Evolutionary conservation across 495 filamentous ascomycete genomes (phyloP), one percentile per base, ranked within the genome.

Genomic region (Penicillium psychrofluorescens): DNA sequence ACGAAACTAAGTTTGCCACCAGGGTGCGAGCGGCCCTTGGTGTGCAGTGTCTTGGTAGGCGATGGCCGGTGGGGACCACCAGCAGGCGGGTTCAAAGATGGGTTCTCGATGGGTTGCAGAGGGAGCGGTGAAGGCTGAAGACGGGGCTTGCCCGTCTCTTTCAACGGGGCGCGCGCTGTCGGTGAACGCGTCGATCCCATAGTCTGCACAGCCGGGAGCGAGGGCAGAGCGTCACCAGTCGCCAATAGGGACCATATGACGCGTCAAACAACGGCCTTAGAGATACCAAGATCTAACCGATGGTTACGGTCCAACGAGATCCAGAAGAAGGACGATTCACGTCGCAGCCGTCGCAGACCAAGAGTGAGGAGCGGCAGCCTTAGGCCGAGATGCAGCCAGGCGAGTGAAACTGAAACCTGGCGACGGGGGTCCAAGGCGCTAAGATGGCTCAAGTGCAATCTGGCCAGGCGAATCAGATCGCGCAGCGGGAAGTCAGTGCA

Each of bases 131-230:
- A 72, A 48, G 70, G 67, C 55, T 68, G 59, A 36, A 72, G 58
- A 44, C 50, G 57, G 51, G 58, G 57, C 45, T 53, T 76, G 72
- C 50, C 72, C 48, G 56, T 50, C 38, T 75, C 68, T 47, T 69
- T 70, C 47, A 70, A 67, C 55, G 71, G 68, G 40, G 68, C 70
- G 54, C 71, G 66, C 40, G 77, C 67, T 58, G 85, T 83, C 50
- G 81, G 70, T 61, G 75, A 85, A 74, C 78, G 83, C 75, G 86
- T 79, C 69, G 81, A 70, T 56, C 74, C 73, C 81, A 85, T 85
- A 46, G 35, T 62, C 48, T 45, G 41, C 36, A 41, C 12, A 43
- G 34, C 14, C 35, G 33, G 32, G 38, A 29, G 37, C 27, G 36
- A 45, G 29, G 29, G 30, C 32, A 31, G 31, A 36, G 27, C 38